These are phyloP conservation scores for Skeletonema potamos DNA, from an alignment of 108 stramenopile genomes.

Conservation along the genomic window DNA sequence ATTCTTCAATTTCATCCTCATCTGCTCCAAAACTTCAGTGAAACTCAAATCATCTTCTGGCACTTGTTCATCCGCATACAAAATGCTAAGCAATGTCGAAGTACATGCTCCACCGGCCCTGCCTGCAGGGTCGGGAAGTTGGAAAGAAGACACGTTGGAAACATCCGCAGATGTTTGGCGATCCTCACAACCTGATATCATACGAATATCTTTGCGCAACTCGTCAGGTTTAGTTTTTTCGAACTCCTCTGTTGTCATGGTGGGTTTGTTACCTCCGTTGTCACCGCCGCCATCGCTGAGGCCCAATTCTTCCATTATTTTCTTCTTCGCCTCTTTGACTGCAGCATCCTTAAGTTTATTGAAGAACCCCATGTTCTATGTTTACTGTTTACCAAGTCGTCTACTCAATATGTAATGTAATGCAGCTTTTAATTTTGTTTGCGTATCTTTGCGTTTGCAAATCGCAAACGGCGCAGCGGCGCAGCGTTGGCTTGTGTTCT, in stretches of 20 bases:
- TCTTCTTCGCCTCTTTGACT: not conserved
- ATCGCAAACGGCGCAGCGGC: too few species aligned
- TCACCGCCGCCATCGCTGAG: not conserved
- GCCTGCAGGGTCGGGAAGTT: slow-evolving; percentile 69
- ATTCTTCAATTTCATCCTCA: slow-evolving; percentile 20
- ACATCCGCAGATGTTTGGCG: slow-evolving; percentile 63
- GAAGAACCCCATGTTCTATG: slow-evolving; percentile 31
- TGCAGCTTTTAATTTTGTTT: too few species aligned
- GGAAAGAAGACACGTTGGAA: slow-evolving; percentile 60
- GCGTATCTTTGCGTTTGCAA: too few species aligned
- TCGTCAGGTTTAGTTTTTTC: slow-evolving; percentile 38
- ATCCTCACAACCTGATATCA: slow-evolving; percentile 65
- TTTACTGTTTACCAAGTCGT: too few species aligned
- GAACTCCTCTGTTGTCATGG: slow-evolving; percentile 1
- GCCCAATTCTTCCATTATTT: slow-evolving; percentile 3
- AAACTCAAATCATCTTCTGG: slow-evolving; percentile 46
- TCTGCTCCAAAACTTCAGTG: slow-evolving; percentile 38
- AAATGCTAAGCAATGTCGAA: slow-evolving; percentile 71
- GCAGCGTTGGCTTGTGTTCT: too few species aligned
- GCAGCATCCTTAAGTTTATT: slow-evolving; percentile 15
- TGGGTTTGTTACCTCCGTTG: not conserved
- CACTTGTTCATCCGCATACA: slow-evolving; percentile 40
- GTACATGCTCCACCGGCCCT: slow-evolving; percentile 89
- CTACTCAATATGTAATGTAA: too few species aligned
- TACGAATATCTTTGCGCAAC: slow-evolving; percentile 49